Evolutionary conservation across 177 flowering plant genomes (phyloP).

Genomic region (Vitis hybrid): DNA sequence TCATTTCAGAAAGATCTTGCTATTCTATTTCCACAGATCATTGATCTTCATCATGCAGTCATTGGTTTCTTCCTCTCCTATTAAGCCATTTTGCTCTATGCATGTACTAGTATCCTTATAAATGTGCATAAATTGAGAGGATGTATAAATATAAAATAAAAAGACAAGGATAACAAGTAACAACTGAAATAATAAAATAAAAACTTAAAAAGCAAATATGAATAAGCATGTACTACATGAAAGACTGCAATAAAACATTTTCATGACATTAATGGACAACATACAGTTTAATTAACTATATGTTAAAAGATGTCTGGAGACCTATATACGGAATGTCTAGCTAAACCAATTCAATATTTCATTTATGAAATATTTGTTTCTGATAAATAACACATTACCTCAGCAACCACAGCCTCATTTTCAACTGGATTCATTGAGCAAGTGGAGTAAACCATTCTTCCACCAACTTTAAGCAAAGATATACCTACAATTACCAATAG

Average conservation of each 20-base stretch:
- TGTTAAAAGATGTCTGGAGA: background rate
- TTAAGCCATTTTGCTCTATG: no score
- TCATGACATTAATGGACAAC: background rate
- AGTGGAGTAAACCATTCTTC: constrained; percentile 96
- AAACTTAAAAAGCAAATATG: background rate
- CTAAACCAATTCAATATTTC: background rate
- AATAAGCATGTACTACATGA: background rate
- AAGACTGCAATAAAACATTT: background rate
- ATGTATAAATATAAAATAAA: background rate
- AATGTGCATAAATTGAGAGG: no score
- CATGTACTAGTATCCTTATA: no score
- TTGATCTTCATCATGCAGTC: no score
- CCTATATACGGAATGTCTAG: background rate
- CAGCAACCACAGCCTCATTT: constrained; percentile 98
- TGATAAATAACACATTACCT: constrained; percentile 46
- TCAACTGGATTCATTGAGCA: constrained; percentile 99
- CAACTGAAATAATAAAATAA: background rate
- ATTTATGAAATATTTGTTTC: background rate
- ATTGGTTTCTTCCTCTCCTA: no score
- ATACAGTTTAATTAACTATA: background rate
- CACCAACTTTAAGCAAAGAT: constrained; percentile 90
- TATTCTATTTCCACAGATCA: no score
- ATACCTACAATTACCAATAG: constrained; percentile 49
- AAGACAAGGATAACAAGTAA: background rate
- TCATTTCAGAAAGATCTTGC: no score